A percentile compares a stretch with the other conserved stretches of the same genome.
Evolutionary conservation across 345 rosid species (phyloP).

Genomic region (Eucalyptus viminalis): DNA sequence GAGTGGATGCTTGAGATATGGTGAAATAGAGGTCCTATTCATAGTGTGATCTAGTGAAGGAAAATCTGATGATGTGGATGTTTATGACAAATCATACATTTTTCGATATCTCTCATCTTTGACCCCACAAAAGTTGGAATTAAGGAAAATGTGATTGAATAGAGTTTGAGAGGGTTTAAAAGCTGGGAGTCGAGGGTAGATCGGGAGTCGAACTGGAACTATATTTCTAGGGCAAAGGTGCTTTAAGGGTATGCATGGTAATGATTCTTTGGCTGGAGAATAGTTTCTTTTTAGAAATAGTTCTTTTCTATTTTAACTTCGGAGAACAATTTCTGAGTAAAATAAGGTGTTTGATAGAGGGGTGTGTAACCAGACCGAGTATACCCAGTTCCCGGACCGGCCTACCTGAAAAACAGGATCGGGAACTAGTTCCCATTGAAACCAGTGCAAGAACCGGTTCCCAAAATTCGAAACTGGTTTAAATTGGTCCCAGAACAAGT

Average conservation of each 20-base stretch:
- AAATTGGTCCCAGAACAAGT: too few species aligned
- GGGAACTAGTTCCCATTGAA: too few species aligned
- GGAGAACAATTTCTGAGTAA: too few species aligned
- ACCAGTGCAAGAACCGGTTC: too few species aligned
- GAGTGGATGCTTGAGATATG: neutral
- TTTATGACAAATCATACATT: neutral
- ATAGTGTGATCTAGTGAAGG: neutral
- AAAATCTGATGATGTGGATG: neutral
- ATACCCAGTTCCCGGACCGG: too few species aligned
- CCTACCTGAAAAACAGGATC: too few species aligned
- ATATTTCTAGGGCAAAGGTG: neutral
- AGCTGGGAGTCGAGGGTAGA: neutral
- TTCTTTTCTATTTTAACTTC: too few species aligned
- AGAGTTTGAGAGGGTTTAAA: neutral
- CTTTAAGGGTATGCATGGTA: neutral
- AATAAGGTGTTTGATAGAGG: too few species aligned
- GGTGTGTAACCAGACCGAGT: too few species aligned
- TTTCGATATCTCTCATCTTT: neutral
- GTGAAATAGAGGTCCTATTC: neutral
- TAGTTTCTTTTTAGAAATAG: too few species aligned
- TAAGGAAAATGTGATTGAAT: neutral
- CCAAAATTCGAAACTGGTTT: too few species aligned
- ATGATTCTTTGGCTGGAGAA: too few species aligned
- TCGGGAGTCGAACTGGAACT: neutral
- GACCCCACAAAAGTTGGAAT: neutral